A percentile compares a stretch with the other conserved stretches of the same genome.
Evolutionary conservation across 2,329 filamentous ascomycete genomes (phyloP).

Genomic region (Leptographium galeiforme): DNA sequence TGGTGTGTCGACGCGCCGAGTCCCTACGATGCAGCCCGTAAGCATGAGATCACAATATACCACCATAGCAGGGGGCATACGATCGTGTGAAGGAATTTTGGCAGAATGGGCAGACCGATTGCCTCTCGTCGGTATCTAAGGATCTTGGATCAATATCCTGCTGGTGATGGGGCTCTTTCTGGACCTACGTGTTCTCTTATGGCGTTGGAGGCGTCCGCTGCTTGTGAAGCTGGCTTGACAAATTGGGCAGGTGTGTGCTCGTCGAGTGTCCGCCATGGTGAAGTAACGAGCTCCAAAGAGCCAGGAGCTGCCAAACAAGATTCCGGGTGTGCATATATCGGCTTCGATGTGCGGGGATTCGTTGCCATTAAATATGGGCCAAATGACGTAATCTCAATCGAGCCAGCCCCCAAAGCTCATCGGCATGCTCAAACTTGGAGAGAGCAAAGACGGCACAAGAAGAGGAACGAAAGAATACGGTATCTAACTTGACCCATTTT

Average conservation of each 20-base stretch:
- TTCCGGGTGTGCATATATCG: not conserved
- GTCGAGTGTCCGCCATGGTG: not conserved
- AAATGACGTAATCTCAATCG: not conserved
- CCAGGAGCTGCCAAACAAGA: not conserved
- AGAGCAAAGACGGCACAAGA: not conserved
- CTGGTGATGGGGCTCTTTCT: not conserved
- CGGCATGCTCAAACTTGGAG: too few relatives aligned
- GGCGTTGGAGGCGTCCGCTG: not conserved
- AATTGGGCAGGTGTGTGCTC: not conserved
- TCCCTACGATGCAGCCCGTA: not conserved
- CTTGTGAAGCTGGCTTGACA: not conserved
- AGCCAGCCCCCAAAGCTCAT: too few relatives aligned
- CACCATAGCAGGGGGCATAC: not conserved
- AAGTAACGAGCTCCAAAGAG: not conserved
- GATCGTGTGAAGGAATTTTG: not conserved
- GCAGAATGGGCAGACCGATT: not conserved
- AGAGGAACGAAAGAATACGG: not conserved
- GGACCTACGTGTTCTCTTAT: not conserved
- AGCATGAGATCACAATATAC: not conserved
- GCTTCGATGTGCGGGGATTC: not conserved
- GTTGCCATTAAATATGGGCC: not conserved
- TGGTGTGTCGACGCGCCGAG: not conserved
- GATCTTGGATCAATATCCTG: not conserved
- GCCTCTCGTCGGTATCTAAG: not conserved
- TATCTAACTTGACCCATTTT: not conserved